Conservation (phyloP, 805 yeast genomes). For the Candida oleophila region DNA sequence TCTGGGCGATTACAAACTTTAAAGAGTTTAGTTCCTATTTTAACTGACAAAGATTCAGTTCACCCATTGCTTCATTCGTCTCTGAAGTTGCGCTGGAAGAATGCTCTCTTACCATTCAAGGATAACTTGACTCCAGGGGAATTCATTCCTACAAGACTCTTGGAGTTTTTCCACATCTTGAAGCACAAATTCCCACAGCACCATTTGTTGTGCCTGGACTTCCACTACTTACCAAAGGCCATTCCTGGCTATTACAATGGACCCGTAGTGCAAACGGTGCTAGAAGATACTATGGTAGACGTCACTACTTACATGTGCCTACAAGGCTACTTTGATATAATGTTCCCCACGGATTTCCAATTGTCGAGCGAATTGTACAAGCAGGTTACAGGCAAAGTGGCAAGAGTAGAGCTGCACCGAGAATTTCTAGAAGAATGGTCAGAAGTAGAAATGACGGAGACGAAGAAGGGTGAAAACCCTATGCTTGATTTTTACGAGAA, state of each 20-base stretch:
- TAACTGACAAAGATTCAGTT: slow-evolving; percentile 26
- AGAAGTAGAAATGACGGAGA: slow-evolving; percentile 61
- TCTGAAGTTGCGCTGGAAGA: slow-evolving; percentile 39
- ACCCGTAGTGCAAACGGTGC: slow-evolving; percentile 79
- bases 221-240: slow-evolving; percentile 47
- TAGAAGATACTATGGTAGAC: slow-evolving; percentile 65
- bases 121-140: slow-evolving; percentile 71
- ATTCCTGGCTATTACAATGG: slow-evolving; percentile 58
- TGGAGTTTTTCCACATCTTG: slow-evolving; percentile 64
- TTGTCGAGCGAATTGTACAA: slow-evolving; percentile 61
- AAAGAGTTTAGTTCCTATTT: slow-evolving; percentile 28
- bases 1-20: slow-evolving; percentile 23
- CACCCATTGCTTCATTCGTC: slow-evolving; percentile 64
- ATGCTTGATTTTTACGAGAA: slow-evolving; percentile 75
- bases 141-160: slow-evolving; percentile 74
- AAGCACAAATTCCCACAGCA: slow-evolving; percentile 72
- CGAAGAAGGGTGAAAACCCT: slow-evolving; percentile 80
- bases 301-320: slow-evolving; percentile 75
- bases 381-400: slow-evolving; percentile 59
- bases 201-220: slow-evolving; percentile 71
- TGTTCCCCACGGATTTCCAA: slow-evolving; percentile 80
- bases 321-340: slow-evolving; percentile 83
- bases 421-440: slow-evolving; percentile 73
- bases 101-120: slow-evolving; percentile 61
- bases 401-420: slow-evolving; percentile 54